phyloP scores from a whole-genome alignment of 2,329 filamentous ascomycete species.

The Coniochaeta sp. region DNA sequence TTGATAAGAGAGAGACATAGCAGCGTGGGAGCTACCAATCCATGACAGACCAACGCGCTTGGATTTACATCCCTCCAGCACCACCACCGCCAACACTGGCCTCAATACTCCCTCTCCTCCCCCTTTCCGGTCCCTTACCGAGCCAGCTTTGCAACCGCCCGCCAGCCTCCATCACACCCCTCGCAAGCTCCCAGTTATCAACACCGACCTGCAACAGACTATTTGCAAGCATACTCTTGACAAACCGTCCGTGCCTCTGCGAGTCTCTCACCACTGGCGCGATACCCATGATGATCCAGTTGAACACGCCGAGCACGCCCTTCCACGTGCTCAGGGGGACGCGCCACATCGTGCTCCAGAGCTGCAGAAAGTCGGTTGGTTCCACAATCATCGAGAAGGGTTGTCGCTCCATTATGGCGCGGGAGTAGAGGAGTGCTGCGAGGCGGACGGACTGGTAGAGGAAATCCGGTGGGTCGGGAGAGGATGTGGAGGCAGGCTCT shows the following conservation, averaged over 20 bases:
- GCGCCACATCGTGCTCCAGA: slow-evolving; percentile 41
- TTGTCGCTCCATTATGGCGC: slow-evolving; percentile 32
- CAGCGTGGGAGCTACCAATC: not conserved
- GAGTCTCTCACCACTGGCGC: slow-evolving; percentile 29
- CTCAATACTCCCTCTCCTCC: not conserved
- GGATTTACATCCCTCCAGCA: not conserved
- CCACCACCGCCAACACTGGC: not conserved
- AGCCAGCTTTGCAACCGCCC: slow-evolving; percentile 36
- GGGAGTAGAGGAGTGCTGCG: slow-evolving; percentile 38
- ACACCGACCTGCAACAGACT: slow-evolving; percentile 36
- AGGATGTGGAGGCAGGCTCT: slow-evolving; percentile 3
- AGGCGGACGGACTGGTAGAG: slow-evolving; percentile 39
- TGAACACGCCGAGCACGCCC: slow-evolving; percentile 36
- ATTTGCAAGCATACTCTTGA: slow-evolving; percentile 35
- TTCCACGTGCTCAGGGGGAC: slow-evolving; percentile 38
- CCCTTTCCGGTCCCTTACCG: slow-evolving; percentile 1
- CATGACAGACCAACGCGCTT: not conserved
- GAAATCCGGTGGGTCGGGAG: slow-evolving; percentile 24
- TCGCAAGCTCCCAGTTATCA: slow-evolving; percentile 39
- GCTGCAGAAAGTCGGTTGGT: slow-evolving; percentile 27
- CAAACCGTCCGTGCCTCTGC: slow-evolving; percentile 30
- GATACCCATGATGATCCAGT: slow-evolving; percentile 38
- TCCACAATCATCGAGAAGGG: slow-evolving; percentile 33
- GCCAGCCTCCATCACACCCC: slow-evolving; percentile 25
- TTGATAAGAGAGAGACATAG: not conserved